These are phyloP conservation scores for Ophiosphaerella narmari DNA, from an alignment of 2,329 filamentous ascomycete species.

Conservation along the genomic window DNA sequence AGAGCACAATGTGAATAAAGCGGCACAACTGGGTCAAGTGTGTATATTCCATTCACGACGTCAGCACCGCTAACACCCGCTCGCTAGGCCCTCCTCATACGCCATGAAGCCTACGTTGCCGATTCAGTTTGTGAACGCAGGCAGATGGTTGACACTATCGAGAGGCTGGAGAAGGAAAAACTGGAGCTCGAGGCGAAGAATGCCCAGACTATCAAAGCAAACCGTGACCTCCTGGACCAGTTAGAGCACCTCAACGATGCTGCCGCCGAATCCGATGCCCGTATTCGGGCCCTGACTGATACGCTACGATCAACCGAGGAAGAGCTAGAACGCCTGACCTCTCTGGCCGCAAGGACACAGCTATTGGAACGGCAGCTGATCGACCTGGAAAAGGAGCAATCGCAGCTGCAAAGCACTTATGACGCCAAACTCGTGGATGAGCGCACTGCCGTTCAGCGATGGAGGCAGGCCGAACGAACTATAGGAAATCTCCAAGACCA, in stretches of 20 bases:
- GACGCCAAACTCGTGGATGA: slow-evolving; percentile 73
- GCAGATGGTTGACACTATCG: slow-evolving; percentile 73
- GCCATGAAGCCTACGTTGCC: slow-evolving; percentile 93
- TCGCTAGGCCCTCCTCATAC: slow-evolving; percentile 84
- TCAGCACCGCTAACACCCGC: slow-evolving; percentile 64
- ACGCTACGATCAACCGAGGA: slow-evolving; percentile 78
- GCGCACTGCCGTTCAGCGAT: slow-evolving; percentile 77
- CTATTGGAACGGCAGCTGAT: slow-evolving; percentile 80
- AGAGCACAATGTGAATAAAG: slow-evolving; percentile 85
- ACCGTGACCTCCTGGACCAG: slow-evolving; percentile 78
- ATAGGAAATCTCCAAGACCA: slow-evolving; percentile 82
- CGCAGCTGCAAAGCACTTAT: slow-evolving; percentile 69
- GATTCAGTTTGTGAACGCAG: slow-evolving; percentile 85
- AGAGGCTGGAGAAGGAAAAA: slow-evolving; percentile 75
- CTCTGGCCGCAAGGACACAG: slow-evolving; percentile 73
- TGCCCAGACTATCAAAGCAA: slow-evolving; percentile 78
- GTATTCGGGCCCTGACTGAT: slow-evolving; percentile 76
- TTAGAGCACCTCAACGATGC: slow-evolving; percentile 81
- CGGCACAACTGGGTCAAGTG: slow-evolving; percentile 91
- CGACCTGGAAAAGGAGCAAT: slow-evolving; percentile 81
- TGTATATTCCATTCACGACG: slow-evolving; percentile 47
- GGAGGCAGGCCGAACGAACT: slow-evolving; percentile 81
- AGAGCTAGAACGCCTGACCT: slow-evolving; percentile 74
- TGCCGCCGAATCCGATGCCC: slow-evolving; percentile 78
- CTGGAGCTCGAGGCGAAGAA: slow-evolving; percentile 72